These are phyloP conservation scores for Puccinia brachypodii DNA, from an alignment of 1,284 basidiomycete genomes.

Conservation along the genomic window DNA sequence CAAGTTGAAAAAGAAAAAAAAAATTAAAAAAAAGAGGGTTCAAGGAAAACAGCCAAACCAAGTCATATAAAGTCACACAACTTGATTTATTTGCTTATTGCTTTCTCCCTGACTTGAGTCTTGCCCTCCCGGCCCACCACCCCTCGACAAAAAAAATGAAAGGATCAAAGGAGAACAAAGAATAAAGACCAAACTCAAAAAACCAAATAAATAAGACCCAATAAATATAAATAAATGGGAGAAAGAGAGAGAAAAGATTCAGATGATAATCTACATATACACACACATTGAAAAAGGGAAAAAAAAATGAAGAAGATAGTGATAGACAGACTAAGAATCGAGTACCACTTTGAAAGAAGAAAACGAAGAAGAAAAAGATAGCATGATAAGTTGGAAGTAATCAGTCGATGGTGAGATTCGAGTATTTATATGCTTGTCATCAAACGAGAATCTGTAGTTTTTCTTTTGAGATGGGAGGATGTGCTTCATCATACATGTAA, in stretches of 20 bases:
- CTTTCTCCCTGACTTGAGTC: too few species aligned
- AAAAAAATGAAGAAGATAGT: background rate
- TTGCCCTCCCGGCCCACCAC: too few species aligned
- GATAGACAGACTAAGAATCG: background rate
- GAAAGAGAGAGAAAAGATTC: background rate
- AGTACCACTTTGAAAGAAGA: background rate
- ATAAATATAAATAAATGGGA: background rate
- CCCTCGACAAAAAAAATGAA: background rate
- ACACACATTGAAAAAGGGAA: background rate
- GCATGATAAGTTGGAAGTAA: background rate
- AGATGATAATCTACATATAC: background rate
- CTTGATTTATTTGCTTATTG: too few species aligned
- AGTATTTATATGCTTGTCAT: background rate
- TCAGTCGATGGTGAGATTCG: background rate
- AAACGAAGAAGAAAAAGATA: background rate
- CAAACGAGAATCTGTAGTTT: background rate
- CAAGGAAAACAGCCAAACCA: too few species aligned
- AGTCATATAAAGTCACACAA: too few species aligned
- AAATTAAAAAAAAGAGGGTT: too few species aligned
- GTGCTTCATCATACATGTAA: background rate
- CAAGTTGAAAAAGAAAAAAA: too few species aligned
- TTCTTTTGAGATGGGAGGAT: background rate
- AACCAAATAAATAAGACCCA: background rate
- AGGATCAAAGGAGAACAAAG: background rate
- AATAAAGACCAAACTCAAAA: background rate